Evolutionary conservation across 192 early-diverging fungal genomes (phyloP), one percentile per base, ranked within the genome.

Genomic region (Linnemannia elongata): DNA sequence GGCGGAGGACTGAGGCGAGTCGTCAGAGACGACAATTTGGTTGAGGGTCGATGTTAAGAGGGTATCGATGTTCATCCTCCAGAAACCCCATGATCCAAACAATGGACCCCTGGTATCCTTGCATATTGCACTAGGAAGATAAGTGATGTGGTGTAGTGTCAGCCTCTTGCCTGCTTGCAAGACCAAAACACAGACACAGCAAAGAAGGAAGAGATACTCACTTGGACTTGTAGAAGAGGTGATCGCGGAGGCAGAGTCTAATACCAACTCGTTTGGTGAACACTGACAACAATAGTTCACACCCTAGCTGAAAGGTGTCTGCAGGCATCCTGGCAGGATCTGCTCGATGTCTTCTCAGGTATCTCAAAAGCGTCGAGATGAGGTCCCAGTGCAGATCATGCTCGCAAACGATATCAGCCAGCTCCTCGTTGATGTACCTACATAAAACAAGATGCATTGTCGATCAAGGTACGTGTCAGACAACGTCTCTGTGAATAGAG

Each of bases 301-400:
- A 87, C 0, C 79, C 79, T 6, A 78, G 33, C 44, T 81, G 85
- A 36, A 87, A 49, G 0, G 69, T 78, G 6, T 74, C 71, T 38
- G 75, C 54, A 35, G 85, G 8, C 49, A 87, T 55, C n/a, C 85
- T 78, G n/a, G 22, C 39, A 4, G 79, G 20, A 52, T 87, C 76
- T n/a, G 75, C 76, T 15, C 70, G 75, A 38, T 81, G 66, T 49
- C 85, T 54, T 63, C 39, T 52, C 38, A 81, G 20, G 66, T 81
- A 87, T 42, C 30, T 81, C 10, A 45, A 49, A 7, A 87, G 72
- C 9, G 76, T 80, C 7, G 45, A 36, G 52, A 76, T 81, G 2
- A 87, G 72, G 4, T 87, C 85, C 85, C 79, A 87, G 24, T 87
- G 76, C 55, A 87, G 52, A 35, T 75, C 41, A 35, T 80, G 81